A percentile compares a stretch with the other conserved stretches of the same genome.
Conservation (phyloP, 805 yeast species). For the Cyberlindnera meyerae region DNA sequence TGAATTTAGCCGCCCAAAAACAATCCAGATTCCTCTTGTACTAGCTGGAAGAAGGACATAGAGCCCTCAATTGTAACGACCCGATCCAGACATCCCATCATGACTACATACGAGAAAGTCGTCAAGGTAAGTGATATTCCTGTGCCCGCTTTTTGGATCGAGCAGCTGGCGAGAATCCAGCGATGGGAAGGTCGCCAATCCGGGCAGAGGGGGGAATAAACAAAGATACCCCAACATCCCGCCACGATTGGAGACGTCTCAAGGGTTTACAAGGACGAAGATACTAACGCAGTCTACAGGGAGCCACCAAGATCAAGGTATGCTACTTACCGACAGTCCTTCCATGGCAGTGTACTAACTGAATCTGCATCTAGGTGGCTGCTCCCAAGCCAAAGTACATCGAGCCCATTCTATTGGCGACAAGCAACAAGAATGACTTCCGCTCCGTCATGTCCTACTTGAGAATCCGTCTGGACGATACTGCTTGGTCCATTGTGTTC, state of each 20-base stretch:
- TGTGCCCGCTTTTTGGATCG: no score
- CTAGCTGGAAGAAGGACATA: no score
- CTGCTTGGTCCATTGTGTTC: conserved; percentile 89
- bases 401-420: conserved; percentile 74
- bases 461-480: conserved; percentile 58
- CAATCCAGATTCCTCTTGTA: no score
- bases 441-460: conserved; percentile 64
- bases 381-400: conserved; percentile 97
- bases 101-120: conserved; percentile 68
- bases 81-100: conserved; percentile 13
- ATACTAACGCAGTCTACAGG: conserved; percentile 29
- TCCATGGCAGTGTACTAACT: conserved; percentile 1
- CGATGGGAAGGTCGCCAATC: no score
- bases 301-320: conserved; percentile 63
- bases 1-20: background rate
- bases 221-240: no score
- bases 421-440: conserved; percentile 42
- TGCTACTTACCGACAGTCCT: conserved; percentile 6
- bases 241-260: no score
- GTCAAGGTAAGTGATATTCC: conserved; percentile 46
- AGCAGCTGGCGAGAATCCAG: no score
- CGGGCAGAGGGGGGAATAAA: no score
- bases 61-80: background rate
- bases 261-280: no score
- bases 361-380: conserved; percentile 50